These are phyloP conservation scores for Xylaria cubensis DNA, from an alignment of 495 filamentous ascomycete species.

Conservation along the genomic window DNA sequence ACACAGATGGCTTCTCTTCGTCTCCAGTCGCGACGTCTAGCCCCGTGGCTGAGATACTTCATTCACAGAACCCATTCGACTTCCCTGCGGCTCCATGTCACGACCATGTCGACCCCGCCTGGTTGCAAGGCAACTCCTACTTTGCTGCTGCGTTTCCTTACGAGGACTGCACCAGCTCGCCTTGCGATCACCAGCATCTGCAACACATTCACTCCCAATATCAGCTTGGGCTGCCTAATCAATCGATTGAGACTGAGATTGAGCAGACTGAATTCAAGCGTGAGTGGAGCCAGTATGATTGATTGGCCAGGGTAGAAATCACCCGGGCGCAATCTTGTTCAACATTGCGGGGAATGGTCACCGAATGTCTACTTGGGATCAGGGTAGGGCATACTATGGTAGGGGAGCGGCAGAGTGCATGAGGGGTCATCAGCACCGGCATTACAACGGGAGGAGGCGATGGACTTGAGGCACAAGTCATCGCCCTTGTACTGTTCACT, in stretches of 20 bases:
- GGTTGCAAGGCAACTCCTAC: slow-evolving; percentile 32
- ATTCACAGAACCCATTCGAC: slow-evolving; percentile 34
- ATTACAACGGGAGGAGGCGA: neutral
- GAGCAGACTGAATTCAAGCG: slow-evolving; percentile 44
- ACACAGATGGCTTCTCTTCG: slow-evolving; percentile 45
- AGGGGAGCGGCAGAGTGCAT: neutral
- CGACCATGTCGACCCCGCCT: slow-evolving; percentile 37
- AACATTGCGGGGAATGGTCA: neutral
- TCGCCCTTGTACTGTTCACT: slow-evolving; percentile 1
- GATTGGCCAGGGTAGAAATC: neutral
- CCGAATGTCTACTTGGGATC: neutral
- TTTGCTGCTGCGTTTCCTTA: slow-evolving; percentile 33
- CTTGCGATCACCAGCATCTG: slow-evolving; percentile 39
- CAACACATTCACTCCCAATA: slow-evolving; percentile 36
- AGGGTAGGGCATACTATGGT: neutral
- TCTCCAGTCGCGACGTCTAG: slow-evolving; percentile 37
- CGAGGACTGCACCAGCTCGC: slow-evolving; percentile 32
- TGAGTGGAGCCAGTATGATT: slow-evolving; percentile 40
- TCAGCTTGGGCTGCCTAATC: slow-evolving; percentile 32
- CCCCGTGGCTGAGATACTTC: slow-evolving; percentile 38
- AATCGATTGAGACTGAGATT: slow-evolving; percentile 38
- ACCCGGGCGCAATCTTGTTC: neutral
- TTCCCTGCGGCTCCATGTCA: slow-evolving; percentile 37
- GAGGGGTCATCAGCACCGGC: neutral
- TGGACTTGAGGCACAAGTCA: neutral